phyloP scores from a whole-genome alignment of 2,329 filamentous ascomycete genomes.

The Aspergillus brunneoviolaceus region DNA sequence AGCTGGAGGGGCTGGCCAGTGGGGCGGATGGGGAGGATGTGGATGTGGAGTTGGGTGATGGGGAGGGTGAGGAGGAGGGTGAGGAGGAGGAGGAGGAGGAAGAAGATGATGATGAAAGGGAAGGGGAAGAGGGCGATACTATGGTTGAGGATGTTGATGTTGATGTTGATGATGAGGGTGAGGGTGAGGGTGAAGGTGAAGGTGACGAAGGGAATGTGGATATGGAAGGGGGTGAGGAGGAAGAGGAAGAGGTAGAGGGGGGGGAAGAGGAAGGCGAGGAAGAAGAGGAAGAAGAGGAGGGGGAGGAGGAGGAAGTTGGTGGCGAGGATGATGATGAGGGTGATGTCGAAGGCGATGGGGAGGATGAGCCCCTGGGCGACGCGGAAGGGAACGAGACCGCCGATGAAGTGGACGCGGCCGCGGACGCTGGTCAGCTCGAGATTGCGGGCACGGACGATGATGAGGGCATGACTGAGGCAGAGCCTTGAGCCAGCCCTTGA shows the following conservation, averaged over 20 bases:
- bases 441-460: conserved; percentile 2
- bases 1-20: conserved; percentile 21
- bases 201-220: conserved; percentile 20
- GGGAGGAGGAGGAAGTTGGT: conserved; percentile 18
- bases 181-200: conserved; percentile 17
- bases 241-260: conserved; percentile 19
- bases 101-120: conserved; percentile 14
- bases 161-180: conserved; percentile 7
- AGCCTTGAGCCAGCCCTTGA: neutral
- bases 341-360: conserved; percentile 9
- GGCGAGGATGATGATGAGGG: conserved; percentile 5
- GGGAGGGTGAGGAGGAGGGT: conserved; percentile 14
- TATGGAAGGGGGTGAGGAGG: conserved; percentile 10
- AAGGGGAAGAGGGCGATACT: conserved; percentile 14
- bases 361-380: conserved; percentile 10
- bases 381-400: conserved; percentile 12
- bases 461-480: neutral
- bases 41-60: conserved; percentile 14
- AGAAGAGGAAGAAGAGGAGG: conserved; percentile 13
- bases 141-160: too few relatives aligned
- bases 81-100: conserved; percentile 15
- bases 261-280: conserved; percentile 2
- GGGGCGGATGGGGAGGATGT: conserved; percentile 23
- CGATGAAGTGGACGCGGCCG: conserved; percentile 13
- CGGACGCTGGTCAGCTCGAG: neutral